These are phyloP conservation scores for Harringtonia lauricola DNA, from an alignment of 2,329 filamentous ascomycete genomes.

Conservation along the genomic window DNA sequence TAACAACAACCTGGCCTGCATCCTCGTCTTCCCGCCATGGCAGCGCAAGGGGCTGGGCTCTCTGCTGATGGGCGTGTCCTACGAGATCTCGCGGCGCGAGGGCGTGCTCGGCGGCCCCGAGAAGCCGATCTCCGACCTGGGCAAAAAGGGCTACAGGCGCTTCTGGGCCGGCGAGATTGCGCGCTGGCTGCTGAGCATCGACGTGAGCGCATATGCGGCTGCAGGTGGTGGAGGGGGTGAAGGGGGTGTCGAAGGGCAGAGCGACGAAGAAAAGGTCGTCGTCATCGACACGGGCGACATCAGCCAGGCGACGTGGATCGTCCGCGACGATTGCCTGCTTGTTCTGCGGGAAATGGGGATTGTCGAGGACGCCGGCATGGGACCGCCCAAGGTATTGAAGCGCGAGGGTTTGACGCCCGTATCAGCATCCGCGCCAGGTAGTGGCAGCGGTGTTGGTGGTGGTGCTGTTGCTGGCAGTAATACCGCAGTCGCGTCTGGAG, in stretches of 20 bases:
- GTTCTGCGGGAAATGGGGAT: slow-evolving; percentile 74
- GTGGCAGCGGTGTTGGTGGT: no score
- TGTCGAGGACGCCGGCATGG: slow-evolving; percentile 44
- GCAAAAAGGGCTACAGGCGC: slow-evolving; percentile 67
- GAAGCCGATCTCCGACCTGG: slow-evolving; percentile 81
- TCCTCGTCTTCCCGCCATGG: slow-evolving; percentile 91
- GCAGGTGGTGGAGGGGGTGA: slow-evolving; percentile 3
- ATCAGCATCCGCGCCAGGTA: not conserved
- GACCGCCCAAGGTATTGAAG: slow-evolving; percentile 19
- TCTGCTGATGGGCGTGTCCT: slow-evolving; percentile 84
- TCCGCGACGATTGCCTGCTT: slow-evolving; percentile 69
- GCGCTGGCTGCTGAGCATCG: slow-evolving; percentile 46
- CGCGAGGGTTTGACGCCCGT: not conserved
- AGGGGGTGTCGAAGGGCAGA: not conserved
- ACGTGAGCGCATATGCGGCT: slow-evolving; percentile 15
- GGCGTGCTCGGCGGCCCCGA: slow-evolving; percentile 82
- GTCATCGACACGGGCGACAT: slow-evolving; percentile 60
- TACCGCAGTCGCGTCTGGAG: no score
- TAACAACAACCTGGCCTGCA: slow-evolving; percentile 94
- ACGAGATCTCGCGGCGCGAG: slow-evolving; percentile 80
- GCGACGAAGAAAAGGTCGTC: slow-evolving; percentile 21
- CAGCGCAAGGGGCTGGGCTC: slow-evolving; percentile 82
- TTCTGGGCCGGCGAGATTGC: slow-evolving; percentile 84
- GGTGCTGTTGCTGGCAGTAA: no score
- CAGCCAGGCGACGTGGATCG: slow-evolving; percentile 71